Conservation (phyloP, 2,329 filamentous ascomycete species). For the Hirsutella rhossiliensis region DNA sequence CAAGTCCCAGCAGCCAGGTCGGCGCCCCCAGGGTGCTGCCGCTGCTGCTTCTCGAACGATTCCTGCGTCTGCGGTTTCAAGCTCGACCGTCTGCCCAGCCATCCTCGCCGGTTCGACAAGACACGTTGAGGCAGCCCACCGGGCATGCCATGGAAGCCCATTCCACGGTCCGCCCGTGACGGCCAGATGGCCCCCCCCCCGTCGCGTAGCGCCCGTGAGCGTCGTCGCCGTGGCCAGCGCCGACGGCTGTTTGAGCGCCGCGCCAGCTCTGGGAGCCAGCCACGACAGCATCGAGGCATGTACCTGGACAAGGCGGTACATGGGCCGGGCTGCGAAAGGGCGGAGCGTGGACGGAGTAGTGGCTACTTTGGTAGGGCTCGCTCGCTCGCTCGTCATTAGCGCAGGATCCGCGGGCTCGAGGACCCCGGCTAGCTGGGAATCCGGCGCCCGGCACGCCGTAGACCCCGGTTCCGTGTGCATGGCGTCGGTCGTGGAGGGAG, state of each 20-base stretch:
- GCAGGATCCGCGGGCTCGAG: conserved; percentile 1
- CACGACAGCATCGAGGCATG: neutral
- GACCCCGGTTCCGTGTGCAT: neutral
- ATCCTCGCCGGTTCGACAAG: neutral
- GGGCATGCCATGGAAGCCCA: neutral
- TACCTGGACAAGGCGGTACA: neutral
- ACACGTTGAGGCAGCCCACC: neutral
- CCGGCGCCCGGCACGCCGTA: neutral
- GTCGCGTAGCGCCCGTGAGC: neutral
- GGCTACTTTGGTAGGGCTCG: neutral
- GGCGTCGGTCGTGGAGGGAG: neutral
- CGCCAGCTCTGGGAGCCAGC: neutral
- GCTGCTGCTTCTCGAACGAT: conserved; percentile 3
- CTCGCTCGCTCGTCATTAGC: neutral
- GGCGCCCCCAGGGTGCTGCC: neutral
- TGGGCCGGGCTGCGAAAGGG: neutral
- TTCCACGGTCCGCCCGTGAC: neutral
- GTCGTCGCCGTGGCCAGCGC: neutral
- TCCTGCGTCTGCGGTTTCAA: neutral
- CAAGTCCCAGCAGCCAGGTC: neutral
- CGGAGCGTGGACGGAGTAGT: neutral
- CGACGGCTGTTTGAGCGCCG: neutral
- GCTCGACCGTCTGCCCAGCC: neutral
- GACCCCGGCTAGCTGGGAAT: neutral
- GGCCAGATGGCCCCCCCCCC: neutral